phyloP scores from a whole-genome alignment of 345 rosid species.

The Brassica cretica region DNA sequence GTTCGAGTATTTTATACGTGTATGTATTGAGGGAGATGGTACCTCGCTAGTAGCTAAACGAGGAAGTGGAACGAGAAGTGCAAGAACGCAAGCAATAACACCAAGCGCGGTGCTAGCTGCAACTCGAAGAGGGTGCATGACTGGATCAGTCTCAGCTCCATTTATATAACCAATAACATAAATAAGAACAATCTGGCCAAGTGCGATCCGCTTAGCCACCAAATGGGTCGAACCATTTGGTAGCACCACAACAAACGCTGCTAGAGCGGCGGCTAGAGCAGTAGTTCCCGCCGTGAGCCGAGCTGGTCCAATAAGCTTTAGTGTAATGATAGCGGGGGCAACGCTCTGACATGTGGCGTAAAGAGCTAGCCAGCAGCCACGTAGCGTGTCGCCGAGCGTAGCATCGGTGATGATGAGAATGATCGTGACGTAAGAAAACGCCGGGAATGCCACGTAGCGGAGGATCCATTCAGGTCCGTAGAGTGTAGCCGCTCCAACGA shows the following conservation, averaged over 20 bases:
- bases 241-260: conserved; percentile 59
- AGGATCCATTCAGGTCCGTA: conserved; percentile 59
- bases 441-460: conserved; percentile 59
- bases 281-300: conserved; percentile 52
- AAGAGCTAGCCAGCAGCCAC: conserved; percentile 72
- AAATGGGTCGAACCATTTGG: conserved; percentile 57
- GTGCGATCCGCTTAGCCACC: conserved; percentile 69
- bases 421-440: conserved; percentile 75
- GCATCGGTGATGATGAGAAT: conserved; percentile 71
- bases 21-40: not conserved
- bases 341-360: conserved; percentile 70
- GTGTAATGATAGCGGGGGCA: conserved; percentile 66
- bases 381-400: conserved; percentile 68
- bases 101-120: conserved; percentile 82
- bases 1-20: conserved; percentile 1
- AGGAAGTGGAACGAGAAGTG: conserved; percentile 74
- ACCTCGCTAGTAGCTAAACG: conserved; percentile 74
- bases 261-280: conserved; percentile 61
- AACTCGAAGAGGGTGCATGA: conserved; percentile 74
- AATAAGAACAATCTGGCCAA: conserved; percentile 75
- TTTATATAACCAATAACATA: conserved; percentile 63
- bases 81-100: conserved; percentile 66
- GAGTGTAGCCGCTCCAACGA: conserved; percentile 65
- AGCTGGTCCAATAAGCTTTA: conserved; percentile 67
- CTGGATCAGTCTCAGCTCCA: conserved; percentile 52